Base-by-base conservation (phyloP, 2,329 filamentous ascomycete genomes). In the Talaromyces sp. region DNA sequence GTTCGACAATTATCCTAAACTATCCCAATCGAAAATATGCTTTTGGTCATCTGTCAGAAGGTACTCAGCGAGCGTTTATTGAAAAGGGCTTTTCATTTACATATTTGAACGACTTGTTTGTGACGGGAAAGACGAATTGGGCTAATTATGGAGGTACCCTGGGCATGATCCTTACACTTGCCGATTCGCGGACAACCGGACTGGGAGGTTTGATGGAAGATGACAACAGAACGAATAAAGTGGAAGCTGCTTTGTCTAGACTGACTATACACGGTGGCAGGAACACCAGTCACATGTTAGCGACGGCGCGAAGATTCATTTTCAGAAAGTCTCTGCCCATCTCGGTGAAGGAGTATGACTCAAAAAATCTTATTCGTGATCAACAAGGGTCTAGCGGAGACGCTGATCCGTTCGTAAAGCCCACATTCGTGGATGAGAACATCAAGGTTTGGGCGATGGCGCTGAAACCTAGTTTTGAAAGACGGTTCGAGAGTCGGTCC, bases 381-480 rank as follows among this genome's bases (percentile, higher is more conserved):
- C 59, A 68, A 60, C 65, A 65, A 37, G 71, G 69, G 71, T 40
- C 71, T 69, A 25, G 62, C 65, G 28, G 64, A 21, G 59, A 65
- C 28, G 63, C 46, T 16, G 69, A 73, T 63, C 67, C 69, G 2
- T 72, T 70, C 31, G 74, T 75, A 52, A 73, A 79, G 33, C 90
- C 92, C 0, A 87, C 91, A 57, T 96, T 86, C 84, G 75, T 85
- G 63, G 93, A 98, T 73, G 81, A 85, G 11, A 87, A 88, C 66
- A 86, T 97, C 62, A 86, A 87, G 63, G 89, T 97, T 1, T 98
- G 93, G 93, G 88, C 91, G 52, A 82, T 98, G 70, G 84, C 90
- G 0, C 76, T 90, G 42, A 72, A 57, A 58, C 66, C 64, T 7
- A 64, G 56, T 7, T 62, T 67, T 2, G 50, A 64, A 14, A 61